phyloP scores from a whole-genome alignment of 2,329 filamentous ascomycete genomes.

The Dothideomycetidae sp. region DNA sequence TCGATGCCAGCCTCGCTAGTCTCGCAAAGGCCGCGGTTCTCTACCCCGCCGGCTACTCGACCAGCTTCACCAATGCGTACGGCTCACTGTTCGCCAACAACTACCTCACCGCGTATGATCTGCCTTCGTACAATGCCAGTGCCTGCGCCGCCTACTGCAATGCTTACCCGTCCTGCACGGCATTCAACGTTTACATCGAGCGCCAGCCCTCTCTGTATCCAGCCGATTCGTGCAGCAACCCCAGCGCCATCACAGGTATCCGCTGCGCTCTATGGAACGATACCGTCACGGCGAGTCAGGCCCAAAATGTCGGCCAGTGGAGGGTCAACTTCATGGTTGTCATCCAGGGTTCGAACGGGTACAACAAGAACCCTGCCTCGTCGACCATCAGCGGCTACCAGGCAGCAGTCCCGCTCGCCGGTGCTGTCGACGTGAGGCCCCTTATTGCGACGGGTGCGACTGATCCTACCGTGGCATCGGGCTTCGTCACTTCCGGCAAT shows the following conservation, averaged over 20 bases:
- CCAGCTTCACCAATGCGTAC: conserved; percentile 10
- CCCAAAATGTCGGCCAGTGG: conserved; percentile 18
- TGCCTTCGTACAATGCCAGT: conserved; percentile 10
- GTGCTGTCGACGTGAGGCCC: conserved; percentile 7
- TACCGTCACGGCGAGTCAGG: conserved; percentile 9
- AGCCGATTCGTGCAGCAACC: conserved; percentile 11
- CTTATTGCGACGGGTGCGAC: conserved; percentile 1
- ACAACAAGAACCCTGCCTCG: conserved; percentile 11
- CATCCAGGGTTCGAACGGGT: conserved; percentile 15
- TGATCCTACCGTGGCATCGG: conserved; percentile 4
- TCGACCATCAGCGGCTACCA: conserved; percentile 9
- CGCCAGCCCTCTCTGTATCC: conserved; percentile 12
- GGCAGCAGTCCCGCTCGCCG: conserved; percentile 10
- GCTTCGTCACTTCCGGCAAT: conserved; percentile 7
- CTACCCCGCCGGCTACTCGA: conserved; percentile 12
- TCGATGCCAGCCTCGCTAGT: conserved; percentile 8
- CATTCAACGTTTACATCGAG: conserved; percentile 16
- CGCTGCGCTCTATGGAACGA: conserved; percentile 11
- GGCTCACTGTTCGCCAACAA: conserved; percentile 10
- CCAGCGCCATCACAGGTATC: conserved; percentile 3
- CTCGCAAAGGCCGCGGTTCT: conserved; percentile 7
- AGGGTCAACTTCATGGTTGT: conserved; percentile 19
- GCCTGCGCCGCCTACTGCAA: conserved; percentile 13
- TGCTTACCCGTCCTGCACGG: conserved; percentile 11
- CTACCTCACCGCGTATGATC: conserved; percentile 11